Evolutionary conservation across 2,329 filamentous ascomycete genomes (phyloP).

Genomic region (Diatrype stigma): DNA sequence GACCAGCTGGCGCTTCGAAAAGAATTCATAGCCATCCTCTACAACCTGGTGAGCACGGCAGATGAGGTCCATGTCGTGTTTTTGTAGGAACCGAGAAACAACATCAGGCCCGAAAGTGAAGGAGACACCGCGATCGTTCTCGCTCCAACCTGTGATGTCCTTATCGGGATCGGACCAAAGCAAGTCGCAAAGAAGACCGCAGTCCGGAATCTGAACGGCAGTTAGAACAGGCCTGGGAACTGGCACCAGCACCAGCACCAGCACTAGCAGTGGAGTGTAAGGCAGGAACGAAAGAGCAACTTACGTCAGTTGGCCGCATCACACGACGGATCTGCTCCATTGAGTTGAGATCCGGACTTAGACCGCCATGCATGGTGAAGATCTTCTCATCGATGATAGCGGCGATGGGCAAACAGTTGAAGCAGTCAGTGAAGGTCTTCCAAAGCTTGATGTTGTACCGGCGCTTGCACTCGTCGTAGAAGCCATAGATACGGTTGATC

Average conservation of each 20-base stretch:
- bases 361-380: slow-evolving; percentile 98
- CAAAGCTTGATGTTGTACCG: slow-evolving; percentile 99
- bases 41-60: slow-evolving; percentile 98
- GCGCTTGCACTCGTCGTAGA: slow-evolving; percentile 99
- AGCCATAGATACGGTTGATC: slow-evolving; percentile 98
- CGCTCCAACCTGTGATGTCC: slow-evolving; percentile 98
- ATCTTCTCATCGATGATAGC: slow-evolving; percentile 99
- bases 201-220: slow-evolving; percentile 79
- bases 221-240: slow-evolving; percentile 25
- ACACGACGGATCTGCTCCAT: slow-evolving; percentile 99
- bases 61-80: slow-evolving; percentile 99
- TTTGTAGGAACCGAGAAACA: slow-evolving; percentile 94
- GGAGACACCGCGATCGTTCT: slow-evolving; percentile 97
- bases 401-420: slow-evolving; percentile 97
- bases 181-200: slow-evolving; percentile 93
- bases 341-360: slow-evolving; percentile 95
- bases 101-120: slow-evolving; percentile 98
- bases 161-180: slow-evolving; percentile 99
- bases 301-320: slow-evolving; percentile 97
- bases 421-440: slow-evolving; percentile 99
- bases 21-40: slow-evolving; percentile 99
- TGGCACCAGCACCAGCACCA: slow-evolving; percentile 22
- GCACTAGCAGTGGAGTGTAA: slow-evolving; percentile 18
- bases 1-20: slow-evolving; percentile 95
- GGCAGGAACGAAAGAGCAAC: slow-evolving; percentile 34